Conservation (phyloP, 768 basidiomycete species). For the Hydnomerulius pinastri region DNA sequence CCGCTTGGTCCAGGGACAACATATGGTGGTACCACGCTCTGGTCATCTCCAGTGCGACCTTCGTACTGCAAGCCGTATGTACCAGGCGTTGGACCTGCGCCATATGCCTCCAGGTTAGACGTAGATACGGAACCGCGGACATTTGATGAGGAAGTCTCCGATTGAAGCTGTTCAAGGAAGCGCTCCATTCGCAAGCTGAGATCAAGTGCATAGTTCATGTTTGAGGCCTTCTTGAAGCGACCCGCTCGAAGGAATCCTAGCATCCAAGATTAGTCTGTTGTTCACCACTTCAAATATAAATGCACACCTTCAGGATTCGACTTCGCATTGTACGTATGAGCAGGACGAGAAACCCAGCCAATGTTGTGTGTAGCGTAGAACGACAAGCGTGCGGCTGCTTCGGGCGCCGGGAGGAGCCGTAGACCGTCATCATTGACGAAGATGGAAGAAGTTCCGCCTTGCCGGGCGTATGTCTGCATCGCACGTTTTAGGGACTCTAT, state of each 20-base stretch:
- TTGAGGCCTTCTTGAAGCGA: constrained; percentile 92
- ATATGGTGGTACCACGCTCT: constrained; percentile 31
- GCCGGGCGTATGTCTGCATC: constrained; percentile 64
- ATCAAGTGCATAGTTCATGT: constrained; percentile 80
- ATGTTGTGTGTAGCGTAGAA: constrained; percentile 61
- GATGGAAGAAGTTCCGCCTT: constrained; percentile 61
- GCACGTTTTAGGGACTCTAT: constrained; percentile 59
- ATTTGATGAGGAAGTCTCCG: constrained; percentile 24
- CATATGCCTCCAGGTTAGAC: constrained; percentile 19
- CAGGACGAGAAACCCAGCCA: constrained; percentile 61
- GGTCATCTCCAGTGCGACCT: constrained; percentile 64
- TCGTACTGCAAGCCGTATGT: constrained; percentile 68
- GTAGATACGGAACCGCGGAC: constrained; percentile 25
- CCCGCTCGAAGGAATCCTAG: constrained; percentile 51
- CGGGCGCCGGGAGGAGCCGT: constrained; percentile 47
- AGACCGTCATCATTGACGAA: constrained; percentile 66
- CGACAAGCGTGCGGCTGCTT: constrained; percentile 47
- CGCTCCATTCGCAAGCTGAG: constrained; percentile 40
- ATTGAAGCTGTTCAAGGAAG: constrained; percentile 31
- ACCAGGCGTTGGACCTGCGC: constrained; percentile 33
- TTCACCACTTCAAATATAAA: constrained; percentile 34
- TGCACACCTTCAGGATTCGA: constrained; percentile 49
- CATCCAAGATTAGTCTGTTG: constrained; percentile 38
- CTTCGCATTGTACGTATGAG: constrained; percentile 44
- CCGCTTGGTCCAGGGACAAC: constrained; percentile 15